Percentiles rank a stretch among this genome's conserved stretches.
Conservation (phyloP, 345 rosid genomes). For the Triadica sebifera region DNA sequence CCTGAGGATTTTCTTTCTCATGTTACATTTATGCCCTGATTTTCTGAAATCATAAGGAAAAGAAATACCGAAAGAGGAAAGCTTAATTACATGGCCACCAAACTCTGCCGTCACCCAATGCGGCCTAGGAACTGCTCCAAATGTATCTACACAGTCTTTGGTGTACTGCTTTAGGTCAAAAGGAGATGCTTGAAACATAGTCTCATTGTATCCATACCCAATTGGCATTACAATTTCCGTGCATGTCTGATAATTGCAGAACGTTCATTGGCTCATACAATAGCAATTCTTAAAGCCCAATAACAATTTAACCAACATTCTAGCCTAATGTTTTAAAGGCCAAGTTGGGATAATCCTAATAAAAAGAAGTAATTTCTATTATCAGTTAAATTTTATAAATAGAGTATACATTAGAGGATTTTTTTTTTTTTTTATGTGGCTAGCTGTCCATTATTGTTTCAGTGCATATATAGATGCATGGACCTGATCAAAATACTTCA, state of each 20-base stretch:
- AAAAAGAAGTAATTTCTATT: neutral
- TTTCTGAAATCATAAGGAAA: neutral
- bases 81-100: constrained; percentile 7
- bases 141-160: constrained; percentile 10
- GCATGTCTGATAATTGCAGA: constrained; percentile 31
- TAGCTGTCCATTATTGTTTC: no score
- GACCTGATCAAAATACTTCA: neutral
- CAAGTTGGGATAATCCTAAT: no score
- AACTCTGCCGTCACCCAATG: constrained; percentile 27
- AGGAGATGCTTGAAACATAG: constrained; percentile 30
- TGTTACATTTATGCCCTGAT: constrained; percentile 40
- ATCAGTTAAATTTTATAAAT: no score
- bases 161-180: constrained; percentile 17
- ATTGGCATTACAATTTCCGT: constrained; percentile 27
- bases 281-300: no score
- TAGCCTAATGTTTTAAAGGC: no score
- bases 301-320: no score
- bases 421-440: no score
- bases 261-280: no score
- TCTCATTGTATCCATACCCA: constrained; percentile 21
- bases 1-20: constrained; percentile 23
- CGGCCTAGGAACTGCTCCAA: constrained; percentile 19
- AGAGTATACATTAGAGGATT: no score
- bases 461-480: no score
- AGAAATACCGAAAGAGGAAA: neutral